These are phyloP conservation scores for Cyberlindnera maclurae DNA, from an alignment of 805 yeast species.

Conservation along the genomic window DNA sequence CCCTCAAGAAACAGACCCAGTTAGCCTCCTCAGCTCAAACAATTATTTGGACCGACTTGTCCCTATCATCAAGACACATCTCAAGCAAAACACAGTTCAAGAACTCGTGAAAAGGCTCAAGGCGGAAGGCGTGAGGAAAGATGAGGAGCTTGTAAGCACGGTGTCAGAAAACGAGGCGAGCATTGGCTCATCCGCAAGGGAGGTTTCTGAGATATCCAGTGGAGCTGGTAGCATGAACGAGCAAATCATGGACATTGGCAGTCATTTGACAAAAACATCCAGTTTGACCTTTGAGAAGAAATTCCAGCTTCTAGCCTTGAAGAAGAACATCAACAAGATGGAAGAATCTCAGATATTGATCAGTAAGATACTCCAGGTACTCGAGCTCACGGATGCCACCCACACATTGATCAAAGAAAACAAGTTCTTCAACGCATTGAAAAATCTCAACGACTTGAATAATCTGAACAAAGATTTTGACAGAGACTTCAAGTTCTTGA, in stretches of 20 bases:
- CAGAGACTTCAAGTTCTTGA: constrained; percentile 65
- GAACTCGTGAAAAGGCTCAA: constrained; percentile 51
- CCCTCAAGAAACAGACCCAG: constrained; percentile 20
- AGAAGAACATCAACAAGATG: constrained; percentile 59
- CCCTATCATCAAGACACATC: constrained; percentile 62
- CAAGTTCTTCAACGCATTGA: constrained; percentile 80
- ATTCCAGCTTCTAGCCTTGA: constrained; percentile 49
- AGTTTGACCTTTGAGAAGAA: constrained; percentile 55
- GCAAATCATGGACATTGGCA: constrained; percentile 51
- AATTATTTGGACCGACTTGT: constrained; percentile 77
- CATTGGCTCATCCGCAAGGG: constrained; percentile 51
- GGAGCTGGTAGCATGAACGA: constrained; percentile 49
- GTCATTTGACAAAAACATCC: constrained; percentile 57
- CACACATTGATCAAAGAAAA: constrained; percentile 71
- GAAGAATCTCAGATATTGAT: constrained; percentile 65
- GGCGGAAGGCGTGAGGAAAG: constrained; percentile 50
- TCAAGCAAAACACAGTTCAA: constrained; percentile 46
- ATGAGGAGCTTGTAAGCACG: constrained; percentile 51
- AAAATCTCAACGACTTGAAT: constrained; percentile 69
- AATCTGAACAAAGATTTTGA: constrained; percentile 65
- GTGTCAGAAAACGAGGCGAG: constrained; percentile 56
- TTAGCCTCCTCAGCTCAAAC: constrained; percentile 35
- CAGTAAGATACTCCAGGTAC: constrained; percentile 66
- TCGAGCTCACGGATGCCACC: constrained; percentile 80
- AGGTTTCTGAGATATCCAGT: constrained; percentile 53